Evolutionary conservation across 148 eudicot species (phyloP), one percentile per base, ranked within the genome.

Genomic region (Amaranthus palmeri): DNA sequence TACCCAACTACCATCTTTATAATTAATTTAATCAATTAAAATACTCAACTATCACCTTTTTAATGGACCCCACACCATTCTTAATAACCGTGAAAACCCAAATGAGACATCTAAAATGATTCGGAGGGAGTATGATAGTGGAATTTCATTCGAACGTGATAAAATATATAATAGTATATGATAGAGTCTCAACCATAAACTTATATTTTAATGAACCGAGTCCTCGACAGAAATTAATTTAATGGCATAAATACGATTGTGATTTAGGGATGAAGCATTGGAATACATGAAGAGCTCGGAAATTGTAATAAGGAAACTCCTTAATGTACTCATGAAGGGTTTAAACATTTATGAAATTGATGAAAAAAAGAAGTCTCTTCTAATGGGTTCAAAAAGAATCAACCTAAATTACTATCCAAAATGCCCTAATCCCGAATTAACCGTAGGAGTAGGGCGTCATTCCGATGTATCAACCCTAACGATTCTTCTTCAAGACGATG

Each of bases 341-440:
- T 72, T 83, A 1, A 62, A 62, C 46, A 44, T 63, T 6, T 18
- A 54, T 2, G 70, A 62, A 3, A 49, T 68, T 13, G 78, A 76
- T n/a, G 42, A 49, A 10, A 8, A 1, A 8, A 67, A 67, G n/a
- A 48, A 53, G 17, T 15, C 57, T 10, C 44, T 70, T 13, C 14
- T 70, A 7, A 70, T 55, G 54, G 73, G 67, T 4, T 58, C 60
- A 8, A 49, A 18, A 12, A 43, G 62, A 11, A 14, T 62, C 9
- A 76, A 73, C 68, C 56, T 82, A 42, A 68, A 55, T 69, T 65
- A 70, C 58, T 81, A 81, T 15, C 81, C 84, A 12, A 25, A n/a
- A 0, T 82, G 82, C 41, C 85, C 85, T 8, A 79, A 76, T 62
- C 82, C 85, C 4, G 82, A 82, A 40, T 78, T 76, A 10, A 67